phyloP scores from a whole-genome alignment of 2,329 filamentous ascomycete species.

The Zymoseptoria passerinii region DNA sequence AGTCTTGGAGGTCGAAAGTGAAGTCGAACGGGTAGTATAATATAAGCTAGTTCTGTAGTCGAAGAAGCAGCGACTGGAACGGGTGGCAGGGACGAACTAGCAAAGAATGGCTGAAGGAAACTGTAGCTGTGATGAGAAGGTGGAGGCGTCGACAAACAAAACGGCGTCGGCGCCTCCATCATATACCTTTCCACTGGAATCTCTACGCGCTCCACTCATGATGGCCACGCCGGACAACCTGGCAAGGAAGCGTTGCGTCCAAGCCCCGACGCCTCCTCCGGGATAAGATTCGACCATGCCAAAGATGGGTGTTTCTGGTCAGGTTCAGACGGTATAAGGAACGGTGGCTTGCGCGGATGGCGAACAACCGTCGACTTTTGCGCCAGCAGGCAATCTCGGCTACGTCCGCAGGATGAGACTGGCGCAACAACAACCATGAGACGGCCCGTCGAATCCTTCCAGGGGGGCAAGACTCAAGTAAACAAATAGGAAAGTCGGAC shows the following conservation, averaged over 20 bases:
- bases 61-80: not conserved
- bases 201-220: not conserved
- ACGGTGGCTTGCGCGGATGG: not conserved
- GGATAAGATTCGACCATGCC: not conserved
- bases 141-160: not conserved
- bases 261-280: not conserved
- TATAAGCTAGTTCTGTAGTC: constrained; percentile 1
- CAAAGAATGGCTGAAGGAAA: not conserved
- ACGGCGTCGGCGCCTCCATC: not conserved
- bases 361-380: not conserved
- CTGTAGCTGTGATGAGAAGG: not conserved
- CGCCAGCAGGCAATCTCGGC: not conserved
- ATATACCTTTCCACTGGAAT: not conserved
- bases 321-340: not conserved
- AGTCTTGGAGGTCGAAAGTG: constrained; percentile 5
- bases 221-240: not conserved
- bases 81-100: not conserved
- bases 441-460: not conserved
- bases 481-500: not conserved
- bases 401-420: not conserved
- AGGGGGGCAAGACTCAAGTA: too few species aligned
- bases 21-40: not conserved
- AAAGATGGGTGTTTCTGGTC: not conserved
- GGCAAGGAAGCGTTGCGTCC: not conserved
- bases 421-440: not conserved